Base-by-base conservation (phyloP, 192 early-diverging fungal species). In the Spizellomyces punctatus region DNA sequence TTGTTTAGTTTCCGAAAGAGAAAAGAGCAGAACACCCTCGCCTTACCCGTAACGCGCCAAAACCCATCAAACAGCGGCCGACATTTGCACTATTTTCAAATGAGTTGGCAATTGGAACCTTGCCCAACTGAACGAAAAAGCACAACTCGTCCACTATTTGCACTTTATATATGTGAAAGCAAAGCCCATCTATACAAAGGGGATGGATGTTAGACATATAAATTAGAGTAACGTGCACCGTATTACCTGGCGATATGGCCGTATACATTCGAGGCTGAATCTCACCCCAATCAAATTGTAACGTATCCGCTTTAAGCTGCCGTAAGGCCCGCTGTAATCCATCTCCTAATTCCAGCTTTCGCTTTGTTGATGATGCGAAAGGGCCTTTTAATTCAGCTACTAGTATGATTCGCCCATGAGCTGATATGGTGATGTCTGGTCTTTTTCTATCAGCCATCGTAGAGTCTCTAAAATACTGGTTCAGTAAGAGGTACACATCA, bases 41-140 rank as follows among this genome's bases (percentile, higher is more conserved):
- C 49, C 49, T 52, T n/a, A 52, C 49, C 49, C 49, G 10, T 52
- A 52, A n/a, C n/a, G 9, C 10, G 49, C 49, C 49, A 52, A 52
- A 52, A 10, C 49, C 49, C 9, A 52, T 52, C 10, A 52, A n/a
- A n/a, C 49, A 52, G 9, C 49, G 10, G 10, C 49, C 49, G 10
- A 52, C 10, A 52, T 52, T 52, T 9, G 49, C 49, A n/a, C 49
- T 52, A 52, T 52, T 52, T 52, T n/a, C 49, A n/a, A 52, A 52
- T n/a, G 49, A 52, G n/a, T 52, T 52, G 49, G n/a, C 49, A 52
- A 52, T 52, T 9, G 49, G 49, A n/a, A 52, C 49, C n/a, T 52
- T 52, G 10, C 49, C 49, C 49, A 52, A 52, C n/a, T 52, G 49
- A 9, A 52, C 49, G n/a, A 52, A 52, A n/a, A n/a, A 10, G 49